These are phyloP conservation scores for Mucuna pruriens DNA, from an alignment of 306 rosid species.

Conservation along the genomic window DNA sequence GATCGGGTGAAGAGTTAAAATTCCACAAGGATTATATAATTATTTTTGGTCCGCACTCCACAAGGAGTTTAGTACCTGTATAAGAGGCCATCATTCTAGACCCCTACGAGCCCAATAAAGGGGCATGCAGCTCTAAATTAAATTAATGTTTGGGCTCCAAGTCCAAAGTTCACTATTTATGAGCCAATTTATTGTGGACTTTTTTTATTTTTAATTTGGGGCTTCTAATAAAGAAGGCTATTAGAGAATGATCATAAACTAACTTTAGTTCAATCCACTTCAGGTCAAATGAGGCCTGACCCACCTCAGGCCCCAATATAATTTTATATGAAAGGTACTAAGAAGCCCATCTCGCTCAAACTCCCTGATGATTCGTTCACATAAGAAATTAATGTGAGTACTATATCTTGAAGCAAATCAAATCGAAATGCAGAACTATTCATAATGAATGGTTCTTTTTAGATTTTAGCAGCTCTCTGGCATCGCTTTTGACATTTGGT, in stretches of 20 bases:
- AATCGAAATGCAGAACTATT: neutral
- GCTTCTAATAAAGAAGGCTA: neutral
- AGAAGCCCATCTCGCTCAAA: slow-evolving; percentile 57
- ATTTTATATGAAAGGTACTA: no score
- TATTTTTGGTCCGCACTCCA: neutral
- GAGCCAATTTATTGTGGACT: neutral
- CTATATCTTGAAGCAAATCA: neutral
- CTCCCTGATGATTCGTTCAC: slow-evolving; percentile 46
- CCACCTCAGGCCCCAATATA: no score
- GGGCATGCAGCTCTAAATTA: neutral
- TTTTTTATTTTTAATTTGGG: neutral
- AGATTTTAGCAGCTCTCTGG: no score
- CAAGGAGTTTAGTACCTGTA: neutral
- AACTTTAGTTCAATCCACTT: neutral
- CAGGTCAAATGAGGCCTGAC: no score
- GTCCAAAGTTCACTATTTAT: neutral
- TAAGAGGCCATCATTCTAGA: neutral
- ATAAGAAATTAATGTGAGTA: neutral
- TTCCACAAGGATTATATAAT: neutral
- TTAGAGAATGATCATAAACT: neutral
- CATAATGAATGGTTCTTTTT: no score
- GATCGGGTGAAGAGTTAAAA: neutral
- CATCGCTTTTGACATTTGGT: no score
- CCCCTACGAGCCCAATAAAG: neutral
- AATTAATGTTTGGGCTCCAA: neutral